Evolutionary conservation across 192 early-diverging fungal genomes (phyloP).

Genomic region (Lunasporangiospora selenospora): DNA sequence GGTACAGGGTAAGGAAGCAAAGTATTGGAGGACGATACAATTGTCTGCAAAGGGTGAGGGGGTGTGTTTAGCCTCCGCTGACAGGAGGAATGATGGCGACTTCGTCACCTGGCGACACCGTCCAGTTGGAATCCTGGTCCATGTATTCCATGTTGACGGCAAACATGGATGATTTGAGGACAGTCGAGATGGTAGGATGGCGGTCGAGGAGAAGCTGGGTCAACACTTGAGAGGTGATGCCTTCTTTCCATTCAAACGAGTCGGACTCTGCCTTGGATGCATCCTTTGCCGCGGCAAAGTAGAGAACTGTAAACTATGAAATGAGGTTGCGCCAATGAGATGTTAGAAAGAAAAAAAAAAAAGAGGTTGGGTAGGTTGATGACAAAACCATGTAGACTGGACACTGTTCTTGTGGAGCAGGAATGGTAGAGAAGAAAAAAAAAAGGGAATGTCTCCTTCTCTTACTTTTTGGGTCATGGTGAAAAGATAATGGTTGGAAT

Average conservation of each 20-base stretch:
- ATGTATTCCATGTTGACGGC: conserved; percentile 73
- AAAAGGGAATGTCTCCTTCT: too few relatives aligned
- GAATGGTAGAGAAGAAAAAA: too few relatives aligned
- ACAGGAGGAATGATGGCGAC: conserved; percentile 72
- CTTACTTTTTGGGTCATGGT: too few relatives aligned
- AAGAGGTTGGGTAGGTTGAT: too few relatives aligned
- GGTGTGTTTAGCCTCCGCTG: conserved; percentile 65
- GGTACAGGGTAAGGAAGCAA: too few relatives aligned
- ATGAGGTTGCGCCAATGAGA: not conserved
- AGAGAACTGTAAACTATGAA: conserved; percentile 61
- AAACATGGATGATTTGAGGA: conserved; percentile 58
- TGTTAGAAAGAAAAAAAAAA: not conserved
- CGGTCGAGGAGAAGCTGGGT: conserved; percentile 24
- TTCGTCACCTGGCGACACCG: conserved; percentile 62
- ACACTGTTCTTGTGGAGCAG: too few relatives aligned
- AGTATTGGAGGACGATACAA: too few relatives aligned
- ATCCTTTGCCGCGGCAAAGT: conserved; percentile 66
- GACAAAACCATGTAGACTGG: too few relatives aligned
- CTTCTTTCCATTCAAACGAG: conserved; percentile 38
- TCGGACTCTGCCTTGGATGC: conserved; percentile 52
- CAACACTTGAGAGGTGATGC: conserved; percentile 14
- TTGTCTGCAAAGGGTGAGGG: too few relatives aligned
- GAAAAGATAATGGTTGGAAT: too few relatives aligned
- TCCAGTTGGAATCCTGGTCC: conserved; percentile 49
- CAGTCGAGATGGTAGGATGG: conserved; percentile 41